Conservation (phyloP, 495 filamentous ascomycete genomes). For the Penicillium pancosmium region DNA sequence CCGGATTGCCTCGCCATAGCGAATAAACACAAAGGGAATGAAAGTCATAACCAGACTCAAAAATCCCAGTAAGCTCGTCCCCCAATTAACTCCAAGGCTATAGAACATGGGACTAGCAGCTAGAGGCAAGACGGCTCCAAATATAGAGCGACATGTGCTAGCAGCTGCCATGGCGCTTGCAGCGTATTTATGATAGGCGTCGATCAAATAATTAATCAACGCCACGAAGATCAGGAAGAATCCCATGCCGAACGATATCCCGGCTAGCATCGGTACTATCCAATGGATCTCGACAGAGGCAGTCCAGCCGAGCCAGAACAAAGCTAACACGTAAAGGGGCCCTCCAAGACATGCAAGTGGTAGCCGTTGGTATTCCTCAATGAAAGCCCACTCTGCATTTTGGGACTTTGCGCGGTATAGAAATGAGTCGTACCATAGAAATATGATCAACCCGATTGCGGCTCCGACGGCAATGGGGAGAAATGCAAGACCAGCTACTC, state of each 20-base stretch:
- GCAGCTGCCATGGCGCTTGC: constrained; percentile 68
- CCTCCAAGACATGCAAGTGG: constrained; percentile 67
- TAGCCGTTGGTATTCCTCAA: constrained; percentile 62
- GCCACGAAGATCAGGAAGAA: constrained; percentile 63
- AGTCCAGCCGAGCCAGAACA: constrained; percentile 74
- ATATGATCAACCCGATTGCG: not conserved
- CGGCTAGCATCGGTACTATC: constrained; percentile 64
- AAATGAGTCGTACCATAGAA: not conserved
- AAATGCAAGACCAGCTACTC: constrained; percentile 35
- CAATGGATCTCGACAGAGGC: constrained; percentile 54
- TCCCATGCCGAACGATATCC: constrained; percentile 66
- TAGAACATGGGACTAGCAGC: constrained; percentile 38
- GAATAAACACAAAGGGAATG: constrained; percentile 38
- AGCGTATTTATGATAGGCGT: constrained; percentile 70
- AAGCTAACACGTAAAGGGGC: constrained; percentile 58
- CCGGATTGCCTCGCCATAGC: constrained; percentile 29
- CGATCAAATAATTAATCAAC: constrained; percentile 67
- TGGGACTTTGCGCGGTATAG: not conserved
- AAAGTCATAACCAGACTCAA: constrained; percentile 34
- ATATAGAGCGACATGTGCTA: constrained; percentile 53
- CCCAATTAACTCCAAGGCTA: constrained; percentile 39
- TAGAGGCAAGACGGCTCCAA: constrained; percentile 56
- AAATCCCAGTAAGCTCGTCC: constrained; percentile 39
- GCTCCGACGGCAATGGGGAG: constrained; percentile 23
- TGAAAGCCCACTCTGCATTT: constrained; percentile 20